These are phyloP conservation scores for Musa balbisiana DNA, from an alignment of 202 grass and related monocot species.

Conservation along the genomic window DNA sequence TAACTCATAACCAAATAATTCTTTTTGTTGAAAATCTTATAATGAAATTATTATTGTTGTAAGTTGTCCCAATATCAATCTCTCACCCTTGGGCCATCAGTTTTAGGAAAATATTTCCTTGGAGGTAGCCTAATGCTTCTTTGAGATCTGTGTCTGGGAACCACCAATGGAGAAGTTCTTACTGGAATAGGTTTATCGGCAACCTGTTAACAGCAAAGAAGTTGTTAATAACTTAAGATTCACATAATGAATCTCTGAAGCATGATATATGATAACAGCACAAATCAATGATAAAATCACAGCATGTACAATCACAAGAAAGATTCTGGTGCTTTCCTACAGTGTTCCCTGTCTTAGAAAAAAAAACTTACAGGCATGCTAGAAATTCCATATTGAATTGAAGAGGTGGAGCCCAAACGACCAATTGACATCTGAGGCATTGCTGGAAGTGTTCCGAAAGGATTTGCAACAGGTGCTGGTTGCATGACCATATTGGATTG, in stretches of 20 bases:
- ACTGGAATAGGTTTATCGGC: slow-evolving; percentile 49
- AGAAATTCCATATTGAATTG: slow-evolving; percentile 87
- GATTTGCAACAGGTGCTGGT: slow-evolving; percentile 44
- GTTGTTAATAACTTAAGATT: neutral
- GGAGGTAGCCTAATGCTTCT: slow-evolving; percentile 78
- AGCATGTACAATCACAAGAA: neutral
- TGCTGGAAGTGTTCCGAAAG: slow-evolving; percentile 69
- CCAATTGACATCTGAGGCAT: slow-evolving; percentile 74
- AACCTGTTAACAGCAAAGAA: slow-evolving; percentile 42
- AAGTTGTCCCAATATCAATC: neutral
- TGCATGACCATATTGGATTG: slow-evolving; percentile 56
- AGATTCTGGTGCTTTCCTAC: neutral
- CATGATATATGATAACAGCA: neutral
- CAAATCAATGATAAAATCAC: neutral
- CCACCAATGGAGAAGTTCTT: slow-evolving; percentile 46
- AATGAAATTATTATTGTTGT: slow-evolving; percentile 10
- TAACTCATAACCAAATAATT: neutral
- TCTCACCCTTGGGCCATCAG: slow-evolving; percentile 59
- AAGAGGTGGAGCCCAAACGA: slow-evolving; percentile 54
- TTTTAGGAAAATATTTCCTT: slow-evolving; percentile 67
- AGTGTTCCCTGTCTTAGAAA: neutral
- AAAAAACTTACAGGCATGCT: slow-evolving; percentile 56
- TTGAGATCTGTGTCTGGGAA: slow-evolving; percentile 78
- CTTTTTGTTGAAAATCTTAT: neutral
- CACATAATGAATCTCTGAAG: neutral